Base-by-base conservation (phyloP, 768 basidiomycete species). In the Pholiota conissans region DNA sequence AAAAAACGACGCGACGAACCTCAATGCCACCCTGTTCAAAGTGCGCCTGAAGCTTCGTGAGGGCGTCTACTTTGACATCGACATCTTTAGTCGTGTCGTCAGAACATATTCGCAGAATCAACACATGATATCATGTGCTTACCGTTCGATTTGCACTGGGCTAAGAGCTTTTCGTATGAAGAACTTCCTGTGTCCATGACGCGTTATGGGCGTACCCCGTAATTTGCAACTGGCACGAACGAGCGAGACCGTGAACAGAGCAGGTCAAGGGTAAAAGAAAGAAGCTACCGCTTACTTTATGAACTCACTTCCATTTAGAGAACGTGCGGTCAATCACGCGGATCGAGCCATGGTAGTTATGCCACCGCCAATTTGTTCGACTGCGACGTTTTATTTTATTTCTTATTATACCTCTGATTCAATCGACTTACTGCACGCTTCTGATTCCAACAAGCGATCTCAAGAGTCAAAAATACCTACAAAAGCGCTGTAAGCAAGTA, bases 1-100 rank as follows among this genome's bases (percentile, higher is more conserved):
- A 34, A 32, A 10, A 42, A 48, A 5, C 30, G 34, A 51, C 29
- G 64, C 56, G 46, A 61, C 74, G 49, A 69, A 91, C 92, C 79
- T 93, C 85, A 57, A 80, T 69, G 49, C 83, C 85, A 35, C 80
- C 74, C 72, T 63, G 64, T 57, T 91, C 89, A 67, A 91, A 89
- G 72, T 87, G 83, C 34, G 76, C 77, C 70, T 93, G 87, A 40
- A 93, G 78, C 74, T 90, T 93, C 57, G 84, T 78, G 60, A 93
- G 77, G 26, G 89, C 91, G 68, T 93, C 91, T 22, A 91, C 80
- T 74, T 87, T 91, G 60, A 83, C 79, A 73, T 93, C 91, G 57
- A 89, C 84, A 71, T 93, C 91, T 93, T 64, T 56, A 49, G n/a
- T 34, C 18, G 22, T 22, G 40, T 18, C 22, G 13, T 45, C 42